Base-by-base conservation (phyloP, 805 yeast genomes). In the Ogataea trehalophila region DNA sequence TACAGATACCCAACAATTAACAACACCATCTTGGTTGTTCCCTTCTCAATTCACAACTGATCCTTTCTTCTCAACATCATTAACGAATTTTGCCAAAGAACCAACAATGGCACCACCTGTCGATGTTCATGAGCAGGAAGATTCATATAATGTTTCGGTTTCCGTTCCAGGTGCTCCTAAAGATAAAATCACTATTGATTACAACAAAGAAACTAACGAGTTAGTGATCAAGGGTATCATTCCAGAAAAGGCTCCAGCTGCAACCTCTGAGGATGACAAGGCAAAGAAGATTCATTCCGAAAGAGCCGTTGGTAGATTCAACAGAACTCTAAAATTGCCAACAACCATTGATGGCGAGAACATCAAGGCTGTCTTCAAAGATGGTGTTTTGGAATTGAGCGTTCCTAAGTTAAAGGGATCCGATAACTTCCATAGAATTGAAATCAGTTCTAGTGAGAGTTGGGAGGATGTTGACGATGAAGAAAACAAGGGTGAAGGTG, bases 161-260 rank as follows among this genome's bases (percentile, higher is more conserved):
- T 69, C 79, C 1, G 61, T 76, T 44, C 78, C 81, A 9, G 81
- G 81, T 45, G 77, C 76, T 17, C 50, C 65, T 2, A 71, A 69
- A 56, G 75, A 75, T 18, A 61, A 69, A 39, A 65, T 74, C 54
- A 62, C 69, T 14, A 58, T 76, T 45, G 80, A 76, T 57, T 77
- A 70, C 61, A 70, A 76, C 57, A 67, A 73, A 49, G 72, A 72
- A 37, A 62, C 66, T 18, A 72, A 74, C 45, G 71, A 72, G 51
- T 60, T 77, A 45, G 56, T 65, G 14, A 59, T 77, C 33, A 62
- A 70, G 42, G 82, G 82, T 46, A 75, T 69, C 44, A 63, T 73
- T 43, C 72, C 72, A 33, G 50, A 26, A 6, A 26, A 26, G 31
- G 2, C 31, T 6, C 46, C 49, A 4, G 36, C 29, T 22, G 16